phyloP scores from a whole-genome alignment of 176 grass and related monocot genomes.

The Triticum turgidum region DNA sequence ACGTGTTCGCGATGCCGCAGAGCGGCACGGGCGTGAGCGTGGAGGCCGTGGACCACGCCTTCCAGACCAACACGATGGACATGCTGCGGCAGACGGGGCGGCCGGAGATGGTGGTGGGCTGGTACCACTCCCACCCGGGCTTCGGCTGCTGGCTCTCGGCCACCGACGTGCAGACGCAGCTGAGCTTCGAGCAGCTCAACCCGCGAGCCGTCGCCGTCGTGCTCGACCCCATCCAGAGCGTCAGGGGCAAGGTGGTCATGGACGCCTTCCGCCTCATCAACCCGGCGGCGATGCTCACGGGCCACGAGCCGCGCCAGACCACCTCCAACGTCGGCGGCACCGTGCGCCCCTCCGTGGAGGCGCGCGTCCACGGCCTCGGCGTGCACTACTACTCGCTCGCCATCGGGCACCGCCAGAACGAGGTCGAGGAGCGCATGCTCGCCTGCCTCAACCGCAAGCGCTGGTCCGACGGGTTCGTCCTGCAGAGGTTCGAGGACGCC shows the following conservation, averaged over 20 bases:
- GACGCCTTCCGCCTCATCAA: constrained; percentile 26
- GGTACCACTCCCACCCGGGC: constrained; percentile 18
- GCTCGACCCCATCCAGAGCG: constrained; percentile 73
- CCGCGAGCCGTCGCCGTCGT: constrained; percentile 69
- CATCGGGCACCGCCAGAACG: not conserved
- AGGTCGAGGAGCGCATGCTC: constrained; percentile 4
- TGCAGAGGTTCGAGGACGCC: not conserved
- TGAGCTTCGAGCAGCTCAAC: constrained; percentile 73
- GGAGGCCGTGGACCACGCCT: constrained; percentile 90
- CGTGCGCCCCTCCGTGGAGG: constrained; percentile 55
- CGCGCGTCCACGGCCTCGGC: constrained; percentile 1
- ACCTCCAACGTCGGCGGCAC: constrained; percentile 65
- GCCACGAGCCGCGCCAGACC: constrained; percentile 58
- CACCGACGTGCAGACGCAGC: constrained; percentile 65
- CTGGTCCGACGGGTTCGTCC: not conserved
- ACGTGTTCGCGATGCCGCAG: constrained; percentile 97
- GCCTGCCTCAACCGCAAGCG: not conserved
- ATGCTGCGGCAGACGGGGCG: constrained; percentile 97
- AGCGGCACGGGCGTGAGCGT: constrained; percentile 92
- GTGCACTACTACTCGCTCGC: constrained; percentile 10
- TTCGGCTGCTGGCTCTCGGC: constrained; percentile 80
- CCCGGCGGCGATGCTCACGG: constrained; percentile 53
- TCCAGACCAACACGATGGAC: constrained; percentile 97
- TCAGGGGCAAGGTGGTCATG: constrained; percentile 72
- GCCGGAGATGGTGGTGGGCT: constrained; percentile 18